Evolutionary conservation across 2,329 filamentous ascomycete genomes (phyloP).

Genomic region (Gaeumannomyces sp.): DNA sequence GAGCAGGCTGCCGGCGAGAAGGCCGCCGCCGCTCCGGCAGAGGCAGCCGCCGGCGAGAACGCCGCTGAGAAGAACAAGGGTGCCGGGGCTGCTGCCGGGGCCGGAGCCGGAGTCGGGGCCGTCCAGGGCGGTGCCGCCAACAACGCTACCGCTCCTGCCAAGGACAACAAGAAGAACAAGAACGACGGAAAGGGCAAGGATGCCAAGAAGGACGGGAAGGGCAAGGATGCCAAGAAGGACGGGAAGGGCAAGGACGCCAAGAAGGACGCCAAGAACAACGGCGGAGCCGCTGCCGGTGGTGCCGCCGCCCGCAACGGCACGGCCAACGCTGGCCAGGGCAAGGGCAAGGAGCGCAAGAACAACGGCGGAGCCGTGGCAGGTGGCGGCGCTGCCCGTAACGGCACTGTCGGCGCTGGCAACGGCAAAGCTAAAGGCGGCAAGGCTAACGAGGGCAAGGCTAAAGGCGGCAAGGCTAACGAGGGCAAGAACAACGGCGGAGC

Average conservation of each 20-base stretch:
- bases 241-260: not conserved
- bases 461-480: not conserved
- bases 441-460: not conserved
- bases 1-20: not conserved
- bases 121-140: not conserved
- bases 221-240: not conserved
- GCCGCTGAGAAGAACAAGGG: constrained; percentile 4
- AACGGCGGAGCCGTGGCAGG: not conserved
- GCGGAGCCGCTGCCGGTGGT: not conserved
- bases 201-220: not conserved
- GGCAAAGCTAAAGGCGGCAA: not conserved
- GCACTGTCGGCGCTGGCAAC: not conserved
- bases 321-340: not conserved
- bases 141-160: not conserved
- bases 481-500: not conserved
- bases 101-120: not conserved
- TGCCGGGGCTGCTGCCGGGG: not conserved
- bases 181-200: not conserved
- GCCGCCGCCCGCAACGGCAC: not conserved
- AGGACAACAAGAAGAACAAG: not conserved
- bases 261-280: not conserved
- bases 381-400: not conserved
- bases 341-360: not conserved
- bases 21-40: not conserved
- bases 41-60: not conserved